A percentile compares a stretch with the other conserved stretches of the same genome.
These are phyloP conservation scores for Ogataea pini DNA, from an alignment of 805 yeast genomes.

Conservation along the genomic window DNA sequence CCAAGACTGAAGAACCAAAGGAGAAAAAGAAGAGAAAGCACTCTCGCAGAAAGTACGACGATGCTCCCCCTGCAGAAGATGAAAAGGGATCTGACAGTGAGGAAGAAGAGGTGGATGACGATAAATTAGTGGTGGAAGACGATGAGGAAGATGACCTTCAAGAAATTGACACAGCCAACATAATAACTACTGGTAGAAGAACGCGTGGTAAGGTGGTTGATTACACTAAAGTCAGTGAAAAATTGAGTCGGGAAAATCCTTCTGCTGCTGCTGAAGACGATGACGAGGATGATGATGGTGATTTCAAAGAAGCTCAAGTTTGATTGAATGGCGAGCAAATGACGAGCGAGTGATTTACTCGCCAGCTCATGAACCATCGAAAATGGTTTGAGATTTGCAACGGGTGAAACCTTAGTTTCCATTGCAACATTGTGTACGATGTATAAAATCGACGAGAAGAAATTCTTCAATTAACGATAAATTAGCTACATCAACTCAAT, in stretches of 20 bases:
- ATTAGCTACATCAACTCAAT: conserved; percentile 8
- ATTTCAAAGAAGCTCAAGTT: conserved; percentile 46
- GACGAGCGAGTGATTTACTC: too few species aligned
- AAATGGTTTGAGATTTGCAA: too few species aligned
- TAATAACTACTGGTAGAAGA: conserved; percentile 82
- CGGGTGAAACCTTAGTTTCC: too few species aligned
- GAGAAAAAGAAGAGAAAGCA: conserved; percentile 29
- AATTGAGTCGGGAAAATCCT: conserved; percentile 52
- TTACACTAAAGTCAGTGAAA: conserved; percentile 76
- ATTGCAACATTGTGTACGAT: not conserved
- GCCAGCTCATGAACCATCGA: too few species aligned
- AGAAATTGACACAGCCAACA: conserved; percentile 80
- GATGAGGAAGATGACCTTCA: conserved; percentile 76
- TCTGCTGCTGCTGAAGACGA: conserved; percentile 47
- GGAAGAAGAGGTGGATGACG: conserved; percentile 49
- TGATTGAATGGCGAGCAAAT: not conserved
- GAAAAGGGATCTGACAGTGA: conserved; percentile 38
- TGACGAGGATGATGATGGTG: conserved; percentile 50
- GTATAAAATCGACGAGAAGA: not conserved
- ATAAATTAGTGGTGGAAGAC: conserved; percentile 56
- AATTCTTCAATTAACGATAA: conserved; percentile 1
- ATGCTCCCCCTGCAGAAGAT: conserved; percentile 34
- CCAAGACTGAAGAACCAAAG: conserved; percentile 13
- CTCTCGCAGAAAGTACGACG: conserved; percentile 26
- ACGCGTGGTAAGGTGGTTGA: conserved; percentile 89